A percentile compares a stretch with the other conserved stretches of the same genome.
Evolutionary conservation across 768 basidiomycete genomes (phyloP).

Genomic region (Lentinula boryana): DNA sequence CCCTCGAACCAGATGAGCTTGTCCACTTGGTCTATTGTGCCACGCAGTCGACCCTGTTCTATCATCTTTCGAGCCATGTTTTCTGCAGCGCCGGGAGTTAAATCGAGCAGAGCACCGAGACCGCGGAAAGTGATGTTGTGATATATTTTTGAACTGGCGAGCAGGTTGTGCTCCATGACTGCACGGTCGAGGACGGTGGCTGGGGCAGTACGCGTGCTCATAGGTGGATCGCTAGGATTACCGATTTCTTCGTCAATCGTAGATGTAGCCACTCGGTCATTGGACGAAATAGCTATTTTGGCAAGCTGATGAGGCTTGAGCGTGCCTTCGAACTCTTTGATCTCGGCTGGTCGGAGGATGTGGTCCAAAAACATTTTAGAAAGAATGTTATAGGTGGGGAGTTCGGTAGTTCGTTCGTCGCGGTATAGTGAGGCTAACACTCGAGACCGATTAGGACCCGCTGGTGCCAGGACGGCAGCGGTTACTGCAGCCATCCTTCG

Average conservation of each 20-base stretch:
- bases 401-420: slow-evolving; percentile 81
- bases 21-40: slow-evolving; percentile 94
- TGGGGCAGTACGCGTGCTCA: slow-evolving; percentile 83
- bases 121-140: slow-evolving; percentile 96
- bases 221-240: slow-evolving; percentile 42
- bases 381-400: slow-evolving; percentile 84
- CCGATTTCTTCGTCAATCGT: slow-evolving; percentile 49
- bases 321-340: slow-evolving; percentile 82
- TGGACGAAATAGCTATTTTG: slow-evolving; percentile 79
- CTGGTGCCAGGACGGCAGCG: slow-evolving; percentile 94
- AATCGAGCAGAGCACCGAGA: slow-evolving; percentile 82
- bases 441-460: slow-evolving; percentile 93
- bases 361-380: slow-evolving; percentile 99
- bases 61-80: slow-evolving; percentile 99
- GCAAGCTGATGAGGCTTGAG: slow-evolving; percentile 93
- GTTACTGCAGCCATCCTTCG: slow-evolving; percentile 84
- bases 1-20: slow-evolving; percentile 92
- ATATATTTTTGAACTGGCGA: slow-evolving; percentile 95
- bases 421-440: slow-evolving; percentile 89
- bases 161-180: slow-evolving; percentile 97
- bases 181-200: slow-evolving; percentile 95
- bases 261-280: slow-evolving; percentile 70
- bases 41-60: slow-evolving; percentile 90
- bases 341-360: slow-evolving; percentile 85
- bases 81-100: slow-evolving; percentile 91